These are phyloP conservation scores for Aegilops umbellulata DNA, from an alignment of 176 grass and related monocot genomes.

Conservation along the genomic window DNA sequence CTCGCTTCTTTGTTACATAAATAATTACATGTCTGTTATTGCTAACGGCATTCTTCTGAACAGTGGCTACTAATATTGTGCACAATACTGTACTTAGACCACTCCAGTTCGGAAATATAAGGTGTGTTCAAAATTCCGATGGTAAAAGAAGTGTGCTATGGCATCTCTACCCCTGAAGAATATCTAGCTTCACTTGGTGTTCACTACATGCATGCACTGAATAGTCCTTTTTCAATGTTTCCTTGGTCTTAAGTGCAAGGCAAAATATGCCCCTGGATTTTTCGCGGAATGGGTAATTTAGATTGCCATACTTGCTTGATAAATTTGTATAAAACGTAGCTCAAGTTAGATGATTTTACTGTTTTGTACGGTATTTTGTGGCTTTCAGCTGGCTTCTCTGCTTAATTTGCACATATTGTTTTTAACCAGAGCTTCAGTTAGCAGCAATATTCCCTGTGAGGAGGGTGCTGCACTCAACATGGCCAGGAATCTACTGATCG, in stretches of 20 bases:
- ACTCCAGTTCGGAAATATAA: background rate
- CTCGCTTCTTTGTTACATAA: background rate
- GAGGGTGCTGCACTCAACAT: slow-evolving; percentile 34
- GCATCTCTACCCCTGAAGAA: background rate
- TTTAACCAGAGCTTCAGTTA: background rate
- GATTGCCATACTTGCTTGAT: background rate
- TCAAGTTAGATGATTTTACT: background rate
- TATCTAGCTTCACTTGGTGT: background rate
- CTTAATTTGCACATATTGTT: background rate
- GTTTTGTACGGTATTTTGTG: background rate
- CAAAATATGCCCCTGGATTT: background rate
- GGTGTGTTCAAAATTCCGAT: background rate
- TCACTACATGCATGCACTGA: background rate
- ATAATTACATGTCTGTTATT: background rate
- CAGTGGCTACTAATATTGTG: background rate
- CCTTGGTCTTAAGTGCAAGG: background rate
- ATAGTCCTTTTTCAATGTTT: background rate
- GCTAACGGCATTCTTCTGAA: background rate
- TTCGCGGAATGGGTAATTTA: background rate
- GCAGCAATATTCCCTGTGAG: slow-evolving; percentile 44
- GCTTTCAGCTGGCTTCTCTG: background rate
- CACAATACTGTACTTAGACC: background rate
- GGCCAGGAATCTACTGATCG: slow-evolving; percentile 69
- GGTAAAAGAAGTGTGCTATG: background rate
- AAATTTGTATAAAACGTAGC: background rate